Evolutionary conservation across 1,284 basidiomycete genomes (phyloP), one percentile per base, ranked within the genome.

Genomic region (Ustilago shanxiensis): DNA sequence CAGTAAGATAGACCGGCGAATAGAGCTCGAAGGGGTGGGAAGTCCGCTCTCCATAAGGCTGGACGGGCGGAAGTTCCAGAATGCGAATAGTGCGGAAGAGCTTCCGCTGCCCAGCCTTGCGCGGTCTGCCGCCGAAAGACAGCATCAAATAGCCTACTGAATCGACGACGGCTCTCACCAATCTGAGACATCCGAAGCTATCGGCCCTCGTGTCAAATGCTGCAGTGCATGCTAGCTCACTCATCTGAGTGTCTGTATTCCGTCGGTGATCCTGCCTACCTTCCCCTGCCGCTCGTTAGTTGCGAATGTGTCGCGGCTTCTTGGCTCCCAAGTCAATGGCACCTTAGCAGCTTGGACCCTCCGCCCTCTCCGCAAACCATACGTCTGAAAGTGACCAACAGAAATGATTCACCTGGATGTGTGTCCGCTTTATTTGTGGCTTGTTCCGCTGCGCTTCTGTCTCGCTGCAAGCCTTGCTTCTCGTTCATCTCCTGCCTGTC

Each of bases 261-360:
- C 18, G 33, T 54, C 35, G 35, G 52, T 26, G 24, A 28, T 37
- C 54, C 28, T 24, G 9, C 16, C 14, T 6, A 16, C 28, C 26
- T 29, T 49, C n/a, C 47, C 45, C 47, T 14, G 13, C 47, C 47
- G 24, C 24, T 29, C 11, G 24, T 18, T 26, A 28, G 13, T 14
- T n/a, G 24, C 24, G 9, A 7, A 14, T 49, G 47, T n/a, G 47
- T 49, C 24, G 5, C 24, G 26, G 47, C 47, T 24, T 49, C 47
- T 49, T 49, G 47, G 47, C 47, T 28, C 14, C 37, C 14, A 29
- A 3, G 16, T 26, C 24, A 14, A 37, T 44, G 16, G 18, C 14
- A 29, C 20, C 35, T 37, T 37, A n/a, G 50, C 52, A 54, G 54
- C 26, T 56, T 56, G 54, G 54, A 56, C 54, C 54, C 54, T 56